Evolutionary conservation across 2,329 filamentous ascomycete genomes (phyloP).

Genomic region (Fusarium buharicum): DNA sequence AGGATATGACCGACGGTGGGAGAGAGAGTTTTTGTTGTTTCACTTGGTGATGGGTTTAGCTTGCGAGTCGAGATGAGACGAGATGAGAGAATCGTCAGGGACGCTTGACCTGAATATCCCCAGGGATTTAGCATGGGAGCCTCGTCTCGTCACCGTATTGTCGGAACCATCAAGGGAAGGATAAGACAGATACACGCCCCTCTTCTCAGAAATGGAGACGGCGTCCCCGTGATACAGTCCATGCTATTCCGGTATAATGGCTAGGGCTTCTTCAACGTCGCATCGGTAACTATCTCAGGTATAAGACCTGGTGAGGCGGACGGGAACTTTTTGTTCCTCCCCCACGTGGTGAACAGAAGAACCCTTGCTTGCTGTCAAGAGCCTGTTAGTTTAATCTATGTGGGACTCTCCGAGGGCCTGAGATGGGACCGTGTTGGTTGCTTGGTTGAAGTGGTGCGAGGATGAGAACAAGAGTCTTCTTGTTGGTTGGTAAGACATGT

Average conservation of each 20-base stretch:
- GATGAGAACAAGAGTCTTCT: background rate
- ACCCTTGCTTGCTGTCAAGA: slow-evolving; percentile 27
- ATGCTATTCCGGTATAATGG: slow-evolving; percentile 13
- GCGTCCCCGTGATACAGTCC: slow-evolving; percentile 20
- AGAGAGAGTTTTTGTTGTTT: slow-evolving; percentile 16
- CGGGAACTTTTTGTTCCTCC: background rate
- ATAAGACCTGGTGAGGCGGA: slow-evolving; percentile 8
- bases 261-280: slow-evolving; percentile 6
- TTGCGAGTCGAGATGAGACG: slow-evolving; percentile 1
- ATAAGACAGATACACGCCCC: slow-evolving; percentile 16
- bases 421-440: slow-evolving; percentile 1
- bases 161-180: slow-evolving; percentile 31
- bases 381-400: too few relatives aligned
- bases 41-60: slow-evolving; percentile 1
- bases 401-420: background rate
- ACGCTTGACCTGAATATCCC: slow-evolving; percentile 2
- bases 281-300: slow-evolving; percentile 5
- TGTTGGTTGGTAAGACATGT: background rate
- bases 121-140: slow-evolving; percentile 21
- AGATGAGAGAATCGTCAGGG: slow-evolving; percentile 22
- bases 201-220: slow-evolving; percentile 19
- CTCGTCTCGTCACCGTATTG: slow-evolving; percentile 37
- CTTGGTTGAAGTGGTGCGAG: slow-evolving; percentile 17
- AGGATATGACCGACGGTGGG: slow-evolving; percentile 6
- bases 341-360: slow-evolving; percentile 18